These are phyloP conservation scores for Populus hybrid DNA, from an alignment of 441 rosid species.

Conservation along the genomic window DNA sequence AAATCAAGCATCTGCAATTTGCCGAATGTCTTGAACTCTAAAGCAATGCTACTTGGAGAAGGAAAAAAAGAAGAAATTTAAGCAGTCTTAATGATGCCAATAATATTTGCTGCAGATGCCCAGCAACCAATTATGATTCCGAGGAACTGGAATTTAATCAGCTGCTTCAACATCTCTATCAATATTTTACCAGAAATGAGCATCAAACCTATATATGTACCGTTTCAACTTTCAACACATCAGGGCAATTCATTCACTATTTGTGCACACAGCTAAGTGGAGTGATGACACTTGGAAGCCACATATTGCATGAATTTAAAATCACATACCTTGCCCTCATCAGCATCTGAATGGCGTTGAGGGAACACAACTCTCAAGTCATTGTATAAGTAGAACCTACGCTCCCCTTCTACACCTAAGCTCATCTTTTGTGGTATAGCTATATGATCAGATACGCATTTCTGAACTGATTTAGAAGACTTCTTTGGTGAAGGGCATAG, in stretches of 20 bases:
- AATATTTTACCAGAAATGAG: not conserved
- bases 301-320: not conserved
- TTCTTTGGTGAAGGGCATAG: constrained; percentile 66
- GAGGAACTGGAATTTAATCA: not conserved
- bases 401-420: constrained; percentile 42
- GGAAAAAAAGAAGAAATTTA: not conserved
- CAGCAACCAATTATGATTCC: not conserved
- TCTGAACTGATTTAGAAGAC: constrained; percentile 44
- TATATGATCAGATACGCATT: constrained; percentile 41
- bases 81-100: not conserved
- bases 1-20: not conserved
- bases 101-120: not conserved
- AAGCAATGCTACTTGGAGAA: not conserved
- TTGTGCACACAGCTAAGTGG: not conserved
- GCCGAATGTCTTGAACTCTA: not conserved
- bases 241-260: not conserved
- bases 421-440: constrained; percentile 34
- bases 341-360: constrained; percentile 92
- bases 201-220: not conserved
- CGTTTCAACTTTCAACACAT: not conserved
- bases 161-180: not conserved
- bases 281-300: not conserved
- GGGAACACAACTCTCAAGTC: constrained; percentile 93
- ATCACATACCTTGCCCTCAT: constrained; percentile 88
- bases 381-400: constrained; percentile 85